phyloP scores from a whole-genome alignment of 2,329 filamentous ascomycete genomes.

The Ophiostoma quercus region DNA sequence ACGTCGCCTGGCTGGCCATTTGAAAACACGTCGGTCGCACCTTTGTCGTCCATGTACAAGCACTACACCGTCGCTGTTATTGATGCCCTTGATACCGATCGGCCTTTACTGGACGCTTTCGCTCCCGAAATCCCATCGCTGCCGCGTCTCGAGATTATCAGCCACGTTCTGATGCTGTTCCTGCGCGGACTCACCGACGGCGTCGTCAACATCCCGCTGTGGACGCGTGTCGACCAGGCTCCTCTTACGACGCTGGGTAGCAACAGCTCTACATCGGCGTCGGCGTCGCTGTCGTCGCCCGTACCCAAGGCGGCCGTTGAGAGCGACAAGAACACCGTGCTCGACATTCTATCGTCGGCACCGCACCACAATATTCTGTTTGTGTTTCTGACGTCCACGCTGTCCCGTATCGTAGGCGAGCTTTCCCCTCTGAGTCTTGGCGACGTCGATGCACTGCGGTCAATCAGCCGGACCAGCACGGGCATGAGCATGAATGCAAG shows the following conservation, averaged over 20 bases:
- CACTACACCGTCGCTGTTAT: constrained; percentile 36
- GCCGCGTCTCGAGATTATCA: constrained; percentile 68
- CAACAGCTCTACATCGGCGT: constrained; percentile 27
- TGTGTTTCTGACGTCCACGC: constrained; percentile 76
- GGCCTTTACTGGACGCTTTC: constrained; percentile 56
- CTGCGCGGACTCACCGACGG: constrained; percentile 71
- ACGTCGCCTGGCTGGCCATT: constrained; percentile 55
- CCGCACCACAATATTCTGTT: constrained; percentile 85
- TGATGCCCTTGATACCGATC: constrained; percentile 69
- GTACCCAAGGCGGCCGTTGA: constrained; percentile 31
- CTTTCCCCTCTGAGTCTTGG: constrained; percentile 40
- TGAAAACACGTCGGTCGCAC: constrained; percentile 27
- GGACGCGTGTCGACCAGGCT: constrained; percentile 61
- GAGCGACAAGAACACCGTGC: constrained; percentile 49
- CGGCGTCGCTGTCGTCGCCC: not conserved
- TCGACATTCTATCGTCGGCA: constrained; percentile 67
- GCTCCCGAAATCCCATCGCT: constrained; percentile 57
- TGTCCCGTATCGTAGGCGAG: constrained; percentile 51
- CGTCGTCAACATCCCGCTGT: constrained; percentile 64
- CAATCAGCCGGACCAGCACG: constrained; percentile 17
- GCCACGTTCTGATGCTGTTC: constrained; percentile 68
- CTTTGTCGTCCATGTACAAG: not conserved
- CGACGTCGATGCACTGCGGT: constrained; percentile 36
- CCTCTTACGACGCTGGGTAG: constrained; percentile 28
- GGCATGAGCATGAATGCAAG: not conserved